Conservation (phyloP, 169 alveolate genomes). For the Perkinsus chesapeaki region DNA sequence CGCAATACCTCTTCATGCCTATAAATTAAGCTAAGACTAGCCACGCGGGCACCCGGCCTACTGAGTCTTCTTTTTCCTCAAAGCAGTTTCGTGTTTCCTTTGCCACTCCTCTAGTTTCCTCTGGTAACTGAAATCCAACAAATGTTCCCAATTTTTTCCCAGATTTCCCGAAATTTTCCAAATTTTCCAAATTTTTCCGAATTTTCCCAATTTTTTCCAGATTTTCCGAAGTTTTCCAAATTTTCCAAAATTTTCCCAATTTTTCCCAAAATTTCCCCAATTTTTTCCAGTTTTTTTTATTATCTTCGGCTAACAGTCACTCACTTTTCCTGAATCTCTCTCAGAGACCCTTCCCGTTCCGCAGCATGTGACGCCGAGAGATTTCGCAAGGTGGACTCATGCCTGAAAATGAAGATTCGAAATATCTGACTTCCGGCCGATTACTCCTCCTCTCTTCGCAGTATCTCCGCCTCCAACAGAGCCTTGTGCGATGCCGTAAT, state of each 20-base stretch:
- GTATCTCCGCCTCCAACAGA: background rate
- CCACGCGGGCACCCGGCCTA: background rate
- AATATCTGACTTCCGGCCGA: background rate
- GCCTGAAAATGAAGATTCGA: background rate
- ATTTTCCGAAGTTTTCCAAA: too few relatives aligned
- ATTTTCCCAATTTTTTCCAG: too few relatives aligned
- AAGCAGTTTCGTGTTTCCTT: background rate
- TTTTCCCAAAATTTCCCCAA: too few relatives aligned
- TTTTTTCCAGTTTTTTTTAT: background rate
- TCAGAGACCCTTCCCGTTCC: background rate
- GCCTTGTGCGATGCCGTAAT: background rate
- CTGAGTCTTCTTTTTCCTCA: background rate
- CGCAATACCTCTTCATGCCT: background rate
- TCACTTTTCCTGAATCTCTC: background rate
- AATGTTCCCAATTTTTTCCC: too few relatives aligned
- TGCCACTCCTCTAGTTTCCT: background rate
- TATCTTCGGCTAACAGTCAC: background rate
- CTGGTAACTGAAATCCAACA: too few relatives aligned
- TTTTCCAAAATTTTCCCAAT: too few relatives aligned
- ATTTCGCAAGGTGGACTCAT: background rate
- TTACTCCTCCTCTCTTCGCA: background rate
- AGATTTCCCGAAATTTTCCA: too few relatives aligned
- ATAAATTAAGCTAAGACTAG: background rate
- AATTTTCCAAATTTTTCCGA: too few relatives aligned
- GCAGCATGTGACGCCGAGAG: background rate